Conservation (phyloP, 176 grass and related monocot genomes). For the Dactylis glomerata region DNA sequence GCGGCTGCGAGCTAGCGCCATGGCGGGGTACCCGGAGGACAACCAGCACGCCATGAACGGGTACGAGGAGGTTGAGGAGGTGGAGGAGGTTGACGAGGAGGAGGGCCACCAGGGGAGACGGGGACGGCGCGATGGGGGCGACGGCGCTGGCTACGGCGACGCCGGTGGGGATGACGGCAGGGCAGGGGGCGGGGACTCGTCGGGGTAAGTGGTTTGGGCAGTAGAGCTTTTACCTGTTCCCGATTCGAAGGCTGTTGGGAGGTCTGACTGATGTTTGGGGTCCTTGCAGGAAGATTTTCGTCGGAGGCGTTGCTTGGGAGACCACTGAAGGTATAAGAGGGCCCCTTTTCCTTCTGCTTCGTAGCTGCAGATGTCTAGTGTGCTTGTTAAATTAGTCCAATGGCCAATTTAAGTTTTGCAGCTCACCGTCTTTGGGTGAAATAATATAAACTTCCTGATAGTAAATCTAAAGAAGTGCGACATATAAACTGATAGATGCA, state of each 20-base stretch:
- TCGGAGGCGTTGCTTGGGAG: slow-evolving; percentile 80
- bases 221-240: neutral
- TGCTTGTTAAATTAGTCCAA: neutral
- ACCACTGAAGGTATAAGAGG: slow-evolving; percentile 56
- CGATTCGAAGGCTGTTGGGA: neutral
- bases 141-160: slow-evolving; percentile 17
- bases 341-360: neutral
- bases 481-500: neutral
- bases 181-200: slow-evolving; percentile 40
- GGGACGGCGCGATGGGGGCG: slow-evolving; percentile 32
- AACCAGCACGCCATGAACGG: slow-evolving; percentile 48
- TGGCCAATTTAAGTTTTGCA: neutral
- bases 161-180: slow-evolving; percentile 39
- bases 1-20: neutral
- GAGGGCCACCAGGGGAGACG: slow-evolving; percentile 36
- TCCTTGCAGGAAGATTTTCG: slow-evolving; percentile 79
- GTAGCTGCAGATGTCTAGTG: neutral
- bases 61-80: slow-evolving; percentile 42
- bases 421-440: neutral
- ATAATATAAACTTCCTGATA: too few relatives aligned
- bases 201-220: slow-evolving; percentile 48
- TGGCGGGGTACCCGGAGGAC: slow-evolving; percentile 64
- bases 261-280: neutral
- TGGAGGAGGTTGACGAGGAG: slow-evolving; percentile 54
- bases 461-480: too few relatives aligned